Evolutionary conservation across 495 filamentous ascomycete species (phyloP).

Genomic region (Annulohypoxylon nitens): DNA sequence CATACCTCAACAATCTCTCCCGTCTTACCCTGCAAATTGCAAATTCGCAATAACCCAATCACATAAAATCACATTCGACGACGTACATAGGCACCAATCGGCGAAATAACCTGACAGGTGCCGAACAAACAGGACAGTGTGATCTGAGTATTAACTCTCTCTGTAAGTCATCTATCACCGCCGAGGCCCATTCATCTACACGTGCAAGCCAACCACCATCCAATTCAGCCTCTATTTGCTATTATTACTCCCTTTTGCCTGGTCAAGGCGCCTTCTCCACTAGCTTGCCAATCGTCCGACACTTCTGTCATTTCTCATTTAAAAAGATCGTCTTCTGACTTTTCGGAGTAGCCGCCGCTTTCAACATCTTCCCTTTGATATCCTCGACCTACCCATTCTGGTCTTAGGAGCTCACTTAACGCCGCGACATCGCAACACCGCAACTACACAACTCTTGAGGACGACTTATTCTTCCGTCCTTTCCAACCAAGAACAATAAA

Average conservation of each 20-base stretch:
- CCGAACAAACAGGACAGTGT: slow-evolving; percentile 12
- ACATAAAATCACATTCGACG: slow-evolving; percentile 10
- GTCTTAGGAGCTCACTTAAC: slow-evolving; percentile 43
- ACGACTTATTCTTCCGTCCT: background rate
- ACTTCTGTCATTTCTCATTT: slow-evolving; percentile 37
- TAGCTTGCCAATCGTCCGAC: slow-evolving; percentile 29
- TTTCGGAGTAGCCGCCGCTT: slow-evolving; percentile 27
- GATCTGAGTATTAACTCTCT: slow-evolving; percentile 20
- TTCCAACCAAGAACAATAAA: slow-evolving; percentile 2
- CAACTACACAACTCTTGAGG: slow-evolving; percentile 34
- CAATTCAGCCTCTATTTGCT: slow-evolving; percentile 38
- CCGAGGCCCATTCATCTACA: slow-evolving; percentile 38
- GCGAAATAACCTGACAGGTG: slow-evolving; percentile 13
- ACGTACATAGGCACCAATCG: background rate
- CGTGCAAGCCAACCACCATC: slow-evolving; percentile 18
- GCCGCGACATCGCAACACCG: slow-evolving; percentile 28
- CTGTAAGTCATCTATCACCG: slow-evolving; percentile 44
- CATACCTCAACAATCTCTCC: background rate
- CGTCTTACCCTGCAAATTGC: background rate
- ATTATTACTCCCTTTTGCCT: slow-evolving; percentile 38
- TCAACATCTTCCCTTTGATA: slow-evolving; percentile 52
- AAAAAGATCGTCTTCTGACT: slow-evolving; percentile 43
- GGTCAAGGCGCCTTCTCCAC: slow-evolving; percentile 48
- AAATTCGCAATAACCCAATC: slow-evolving; percentile 1
- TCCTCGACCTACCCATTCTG: slow-evolving; percentile 44